Conservation (phyloP, 192 early-diverging fungal genomes). For the Coemansia sp. region DNA sequence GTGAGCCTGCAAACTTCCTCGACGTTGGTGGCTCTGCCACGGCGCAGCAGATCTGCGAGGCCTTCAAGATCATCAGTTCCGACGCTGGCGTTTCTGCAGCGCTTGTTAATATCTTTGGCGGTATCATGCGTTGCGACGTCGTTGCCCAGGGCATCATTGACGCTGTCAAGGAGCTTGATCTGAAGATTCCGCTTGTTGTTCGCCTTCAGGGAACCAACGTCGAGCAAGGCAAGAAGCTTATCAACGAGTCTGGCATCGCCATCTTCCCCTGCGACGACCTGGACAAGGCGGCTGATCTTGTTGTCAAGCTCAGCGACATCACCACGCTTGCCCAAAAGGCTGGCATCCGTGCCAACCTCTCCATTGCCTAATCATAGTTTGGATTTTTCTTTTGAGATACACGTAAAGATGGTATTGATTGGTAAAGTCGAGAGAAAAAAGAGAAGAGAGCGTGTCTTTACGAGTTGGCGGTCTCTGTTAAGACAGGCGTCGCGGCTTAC, state of each 20-base stretch:
- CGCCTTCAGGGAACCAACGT: constrained; percentile 91
- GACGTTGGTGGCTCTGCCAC: constrained; percentile 98
- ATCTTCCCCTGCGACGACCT: constrained; percentile 95
- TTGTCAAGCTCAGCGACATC: constrained; percentile 56
- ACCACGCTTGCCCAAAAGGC: constrained; percentile 52
- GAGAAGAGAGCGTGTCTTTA: too few species aligned
- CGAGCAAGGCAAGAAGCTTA: constrained; percentile 88
- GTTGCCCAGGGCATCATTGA: constrained; percentile 98
- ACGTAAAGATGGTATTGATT: too few species aligned
- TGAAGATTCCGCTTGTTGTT: constrained; percentile 94
- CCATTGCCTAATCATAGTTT: constrained; percentile 30
- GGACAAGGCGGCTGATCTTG: constrained; percentile 83
- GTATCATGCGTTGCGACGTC: constrained; percentile 99
- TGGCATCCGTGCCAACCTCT: constrained; percentile 50
- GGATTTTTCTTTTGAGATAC: neutral
- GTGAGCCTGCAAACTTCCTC: constrained; percentile 98
- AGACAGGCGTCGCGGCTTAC: too few species aligned
- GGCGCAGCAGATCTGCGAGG: constrained; percentile 94
- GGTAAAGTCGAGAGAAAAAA: too few species aligned
- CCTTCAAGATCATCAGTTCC: constrained; percentile 98
- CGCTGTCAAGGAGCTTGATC: constrained; percentile 86
- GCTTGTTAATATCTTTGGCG: constrained; percentile 99
- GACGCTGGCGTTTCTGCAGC: constrained; percentile 96
- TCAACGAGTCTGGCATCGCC: constrained; percentile 85
- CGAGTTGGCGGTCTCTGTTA: too few species aligned